Evolutionary conservation across 2,329 filamentous ascomycete species (phyloP), one percentile per base, ranked within the genome.

Genomic region (Botrytis byssoidea): DNA sequence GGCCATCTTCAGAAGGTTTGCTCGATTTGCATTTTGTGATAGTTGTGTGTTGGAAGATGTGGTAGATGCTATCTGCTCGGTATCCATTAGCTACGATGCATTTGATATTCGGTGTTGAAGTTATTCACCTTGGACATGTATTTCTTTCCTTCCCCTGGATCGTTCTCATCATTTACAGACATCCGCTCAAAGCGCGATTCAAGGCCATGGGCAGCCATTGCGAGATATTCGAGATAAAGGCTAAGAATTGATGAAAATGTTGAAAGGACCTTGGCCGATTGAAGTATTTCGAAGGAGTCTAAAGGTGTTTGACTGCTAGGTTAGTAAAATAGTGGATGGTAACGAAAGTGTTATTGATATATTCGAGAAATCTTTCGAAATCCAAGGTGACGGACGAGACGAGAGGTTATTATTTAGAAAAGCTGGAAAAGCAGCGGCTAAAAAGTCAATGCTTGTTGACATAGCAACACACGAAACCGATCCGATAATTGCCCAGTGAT

Each of bases 101-200:
- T 42, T 60, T n/a, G 1, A 44, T 25, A 51, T 9, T 83, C 70
- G 61, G 37, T 8, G 9, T n/a, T 0, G 22, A 63, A 76, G 81
- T 73, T 85, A 95, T 81, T 74, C 85, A 95, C 94, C 90, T 97
- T 97, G 75, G 89, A 83, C 84, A 97, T 97, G 77, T 89, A 86
- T 76, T 86, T 86, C 73, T 84, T 83, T 75, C 84, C 85, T 76
- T 89, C 86, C 72, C 84, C 84, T 46, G 85, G 83, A 74, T 93
- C 91, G 81, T 95, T 97, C 83, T 97, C 95, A 81, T 98, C 95
- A 79, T 93, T 92, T 76, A 98, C 93, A 32, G 93, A 92, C 84
- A 98, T 89, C 83, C 91, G 91, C 89, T 97, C 94, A 81, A 98
- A 93, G 79, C 93, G 93, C 83, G 92, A 87, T 85, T 98, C 95